Percentiles rank a stretch among this genome's conserved stretches.
These are phyloP conservation scores for Gardenia jasminoides DNA, from an alignment of 257 asterid species.

Conservation along the genomic window DNA sequence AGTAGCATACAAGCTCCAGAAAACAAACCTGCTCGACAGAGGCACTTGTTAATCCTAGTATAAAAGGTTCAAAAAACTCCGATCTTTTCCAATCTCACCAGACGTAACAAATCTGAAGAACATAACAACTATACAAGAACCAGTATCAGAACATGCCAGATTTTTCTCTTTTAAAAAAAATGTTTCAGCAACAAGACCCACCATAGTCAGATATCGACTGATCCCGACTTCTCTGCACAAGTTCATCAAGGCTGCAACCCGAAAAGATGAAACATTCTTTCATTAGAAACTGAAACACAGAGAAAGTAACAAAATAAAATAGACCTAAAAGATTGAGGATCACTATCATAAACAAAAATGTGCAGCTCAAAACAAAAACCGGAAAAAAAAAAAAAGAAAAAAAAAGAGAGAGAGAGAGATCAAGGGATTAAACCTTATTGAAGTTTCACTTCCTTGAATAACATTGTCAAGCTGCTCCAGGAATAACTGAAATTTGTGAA, in stretches of 20 bases:
- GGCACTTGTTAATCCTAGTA: constrained; percentile 71
- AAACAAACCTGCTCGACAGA: constrained; percentile 84
- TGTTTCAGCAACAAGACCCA: constrained; percentile 37
- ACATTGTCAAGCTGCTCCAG: constrained; percentile 93
- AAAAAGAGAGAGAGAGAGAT: too few relatives aligned
- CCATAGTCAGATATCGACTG: constrained; percentile 90
- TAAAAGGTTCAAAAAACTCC: constrained; percentile 86
- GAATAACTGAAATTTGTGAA: constrained; percentile 64
- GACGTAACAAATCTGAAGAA: constrained; percentile 98
- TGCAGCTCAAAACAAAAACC: background rate
- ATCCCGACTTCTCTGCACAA: constrained; percentile 76
- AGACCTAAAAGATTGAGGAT: background rate
- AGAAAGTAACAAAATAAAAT: constrained; percentile 10
- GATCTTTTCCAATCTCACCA: constrained; percentile 89
- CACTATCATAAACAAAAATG: background rate
- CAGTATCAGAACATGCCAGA: constrained; percentile 10
- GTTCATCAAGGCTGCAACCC: constrained; percentile 77
- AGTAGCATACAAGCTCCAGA: constrained; percentile 1
- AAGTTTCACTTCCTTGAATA: constrained; percentile 60
- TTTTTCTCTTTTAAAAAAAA: constrained; percentile 4
- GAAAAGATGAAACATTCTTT: constrained; percentile 18
- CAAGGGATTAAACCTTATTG: constrained; percentile 56
- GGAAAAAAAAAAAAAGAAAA: too few relatives aligned
- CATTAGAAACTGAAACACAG: constrained; percentile 10
- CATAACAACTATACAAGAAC: constrained; percentile 70